Evolutionary conservation across 495 filamentous ascomycete species (phyloP), one percentile per base, ranked within the genome.

Genomic region (Neurospora sp.): DNA sequence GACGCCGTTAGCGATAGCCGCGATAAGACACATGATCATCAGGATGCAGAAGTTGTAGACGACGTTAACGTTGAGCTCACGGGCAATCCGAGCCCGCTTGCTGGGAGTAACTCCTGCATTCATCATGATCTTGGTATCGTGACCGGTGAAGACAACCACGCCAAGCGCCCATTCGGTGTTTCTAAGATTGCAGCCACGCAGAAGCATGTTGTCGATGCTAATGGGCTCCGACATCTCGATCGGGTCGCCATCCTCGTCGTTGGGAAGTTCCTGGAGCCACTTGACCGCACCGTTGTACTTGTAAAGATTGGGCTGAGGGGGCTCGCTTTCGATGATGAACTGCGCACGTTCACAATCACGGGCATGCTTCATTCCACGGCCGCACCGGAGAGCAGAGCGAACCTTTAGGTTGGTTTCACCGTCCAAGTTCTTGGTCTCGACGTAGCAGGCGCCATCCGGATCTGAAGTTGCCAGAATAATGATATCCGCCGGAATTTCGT

Each of bases 51-150:
- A 98, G 83, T 99, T 99, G 87, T 94, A 94, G 73, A 98, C 89
- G 79, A 99, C 96, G 81, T 97, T 96, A 90, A 94, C 96, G 82
- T 98, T 98, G 65, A 99, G 85, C 78, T 97, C 94, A 75, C 92
- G 91, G 42, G 93, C 91, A 78, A 99, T 94, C 68, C 92, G 89
- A 59, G 96, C 88, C 74, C 95, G 91, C 83, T 99, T 99, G 75
- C 89, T 96, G 9, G 96, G 96, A n/a, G 96, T 98, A 68, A 93
- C 92, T 71, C 96, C 96, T 12, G 96, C 91, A 80, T 99, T 99
- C 83, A 98, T 91, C 96, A 99, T 99, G 81, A 98, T 98, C 84
- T 98, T 99, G 27, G 96, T 97, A 77, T 99, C 96, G 76, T 92
- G 91, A 45, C 96, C 96, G 35, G 96, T 99, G 85, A 97, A 99